Evolutionary conservation across 2,329 filamentous ascomycete genomes (phyloP), one percentile per base, ranked within the genome.

Genomic region (Aspergillus calidoustus): DNA sequence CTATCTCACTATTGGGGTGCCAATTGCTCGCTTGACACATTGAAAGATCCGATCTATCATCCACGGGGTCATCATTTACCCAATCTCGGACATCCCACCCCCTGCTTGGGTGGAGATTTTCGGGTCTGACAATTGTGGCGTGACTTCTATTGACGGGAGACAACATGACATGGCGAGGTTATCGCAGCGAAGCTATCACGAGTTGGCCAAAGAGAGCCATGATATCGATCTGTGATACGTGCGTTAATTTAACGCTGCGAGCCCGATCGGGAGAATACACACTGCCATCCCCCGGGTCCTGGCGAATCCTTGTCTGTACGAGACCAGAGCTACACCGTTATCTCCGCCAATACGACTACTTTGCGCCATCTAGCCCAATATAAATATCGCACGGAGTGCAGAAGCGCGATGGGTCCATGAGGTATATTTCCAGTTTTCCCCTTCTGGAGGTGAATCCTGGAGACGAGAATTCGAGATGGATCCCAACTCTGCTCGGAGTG

Each of bases 221-320:
- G 54, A 52, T 58, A 58, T 58, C 56, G 19, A 58, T 58, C 31
- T 57, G 43, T 50, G 50, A 57, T 50, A 22, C 19, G 13, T 57
- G 54, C 46, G 41, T 43, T 57, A 50, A 44, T 22, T 23, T n/a
- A 52, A 52, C 28, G 34, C 55, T 46, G 48, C 28, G 22, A 51
- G 23, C 48, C 34, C 34, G 34, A 41, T 5, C 34, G 6, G 15
- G 13, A 30, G 30, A 31, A 15, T 25, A 25, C 23, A 25, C 22
- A 11, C 46, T 19, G 19, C 4, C n/a, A 19, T 22, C n/a, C 44
- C 44, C 44, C 46, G 46, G 46, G 46, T 48, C 46, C 46, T 25
- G 28, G 46, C 22, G 3, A 17, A 57, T 50, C 47, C 54, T 48
- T 48, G 44, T 48, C 46, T 1, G 46, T 48, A 48, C 22, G 11